Evolutionary conservation across 768 basidiomycete genomes (phyloP), one percentile per base, ranked within the genome.

Genomic region (Termitomyces sp.): DNA sequence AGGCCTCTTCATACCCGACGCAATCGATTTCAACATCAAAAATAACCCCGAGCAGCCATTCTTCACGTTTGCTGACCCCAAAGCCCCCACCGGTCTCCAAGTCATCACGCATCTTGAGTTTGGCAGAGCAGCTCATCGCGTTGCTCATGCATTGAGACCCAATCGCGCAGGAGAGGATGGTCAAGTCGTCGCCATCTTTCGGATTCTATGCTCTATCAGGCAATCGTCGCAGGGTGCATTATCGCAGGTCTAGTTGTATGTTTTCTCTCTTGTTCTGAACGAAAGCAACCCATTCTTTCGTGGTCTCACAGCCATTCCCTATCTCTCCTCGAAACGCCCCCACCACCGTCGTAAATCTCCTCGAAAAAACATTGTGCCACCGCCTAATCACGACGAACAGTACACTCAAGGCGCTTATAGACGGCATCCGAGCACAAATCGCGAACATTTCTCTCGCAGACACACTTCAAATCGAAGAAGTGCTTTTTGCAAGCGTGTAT

Each of bases 241-340:
- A 56, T 51, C 11, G 66, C 69, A 41, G 70, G 70, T 4, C 29
- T 49, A 2, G 48, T 56, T 21, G 29, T 38, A 29, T 4, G 23
- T 23, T 9, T n/a, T n/a, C n/a, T 6, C 16, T 16, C 10, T 35
- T n/a, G n/a, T n/a, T n/a, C n/a, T n/a, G n/a, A n/a, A n/a, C n/a
- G n/a, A n/a, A n/a, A n/a, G n/a, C n/a, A n/a, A n/a, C n/a, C n/a
- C n/a, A n/a, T n/a, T n/a, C n/a, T n/a, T n/a, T n/a, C n/a, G n/a
- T n/a, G n/a, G n/a, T n/a, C n/a, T n/a, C 19, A 10, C 17, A 58
- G 57, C 57, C 57, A 29, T 58, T 58, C 32, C 51, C 51, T 3
- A 53, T 57, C 41, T 76, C 73, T n/a, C 72, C 73, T 19, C 68
- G 73, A 10, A 73, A 72, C 51, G 71, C 75, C 0, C 64, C 75